These are phyloP conservation scores for Coelastrella sp. DNA, from an alignment of 139 green algal species.

Conservation along the genomic window DNA sequence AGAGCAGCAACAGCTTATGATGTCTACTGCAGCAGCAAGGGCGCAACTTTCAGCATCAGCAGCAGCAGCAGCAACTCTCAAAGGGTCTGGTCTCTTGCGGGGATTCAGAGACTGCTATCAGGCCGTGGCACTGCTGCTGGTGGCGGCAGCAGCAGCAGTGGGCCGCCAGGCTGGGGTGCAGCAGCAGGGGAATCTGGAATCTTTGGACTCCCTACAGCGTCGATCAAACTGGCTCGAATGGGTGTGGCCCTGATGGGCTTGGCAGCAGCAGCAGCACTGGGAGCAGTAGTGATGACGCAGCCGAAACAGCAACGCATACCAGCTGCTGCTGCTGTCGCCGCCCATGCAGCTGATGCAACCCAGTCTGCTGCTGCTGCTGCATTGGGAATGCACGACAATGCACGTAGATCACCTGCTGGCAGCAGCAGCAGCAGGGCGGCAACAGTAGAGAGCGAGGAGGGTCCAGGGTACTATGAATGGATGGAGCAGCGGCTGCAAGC, in stretches of 20 bases:
- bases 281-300: not conserved
- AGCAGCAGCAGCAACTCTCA: not conserved
- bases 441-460: not conserved
- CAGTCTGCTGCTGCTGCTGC: not conserved
- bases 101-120: not conserved
- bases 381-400: not conserved
- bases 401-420: not conserved
- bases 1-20: no score
- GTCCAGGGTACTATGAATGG: conserved; percentile 29
- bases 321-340: not conserved
- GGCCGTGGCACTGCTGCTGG: not conserved
- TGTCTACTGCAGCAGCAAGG: no score
- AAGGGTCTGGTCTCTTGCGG: no score
- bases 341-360: not conserved
- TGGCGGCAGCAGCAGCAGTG: conserved; percentile 9
- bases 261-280: not conserved
- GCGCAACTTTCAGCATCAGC: not conserved
- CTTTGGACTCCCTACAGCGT: not conserved
- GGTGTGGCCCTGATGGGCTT: conserved; percentile 23
- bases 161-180: not conserved
- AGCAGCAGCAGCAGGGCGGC: not conserved
- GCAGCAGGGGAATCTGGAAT: not conserved
- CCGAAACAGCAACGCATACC: not conserved
- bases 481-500: conserved; percentile 26
- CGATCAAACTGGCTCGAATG: not conserved